Percentiles rank a stretch among this genome's conserved stretches.
phyloP scores from a whole-genome alignment of 1,139 yeast genomes.

The Chernovozyma sophiae-reginae region DNA sequence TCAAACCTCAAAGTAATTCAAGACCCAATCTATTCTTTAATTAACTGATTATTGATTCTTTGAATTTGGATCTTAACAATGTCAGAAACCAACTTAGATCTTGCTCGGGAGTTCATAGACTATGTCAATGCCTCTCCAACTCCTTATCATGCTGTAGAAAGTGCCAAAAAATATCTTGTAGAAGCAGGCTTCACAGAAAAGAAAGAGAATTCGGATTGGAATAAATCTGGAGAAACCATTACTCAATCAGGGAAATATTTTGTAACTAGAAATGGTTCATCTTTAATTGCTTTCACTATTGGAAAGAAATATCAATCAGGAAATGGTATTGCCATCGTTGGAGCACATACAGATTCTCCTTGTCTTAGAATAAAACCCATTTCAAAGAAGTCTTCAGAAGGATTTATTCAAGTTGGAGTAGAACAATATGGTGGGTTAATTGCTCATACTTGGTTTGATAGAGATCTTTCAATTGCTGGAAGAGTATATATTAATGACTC shows the following conservation, averaged over 20 bases:
- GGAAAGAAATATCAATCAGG: constrained; percentile 77
- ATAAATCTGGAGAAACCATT: constrained; percentile 1
- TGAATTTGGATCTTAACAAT: too few relatives aligned
- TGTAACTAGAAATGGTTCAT: constrained; percentile 83
- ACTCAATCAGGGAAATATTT: constrained; percentile 57
- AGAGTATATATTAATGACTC: constrained; percentile 66
- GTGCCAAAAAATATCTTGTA: constrained; percentile 50
- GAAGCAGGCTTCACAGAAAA: constrained; percentile 70
- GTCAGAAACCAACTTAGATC: constrained; percentile 16
- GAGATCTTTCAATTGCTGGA: constrained; percentile 90
- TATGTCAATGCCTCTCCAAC: constrained; percentile 88
- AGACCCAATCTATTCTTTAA: background rate
- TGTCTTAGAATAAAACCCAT: constrained; percentile 87
- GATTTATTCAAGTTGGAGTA: constrained; percentile 86
- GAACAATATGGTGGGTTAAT: constrained; percentile 95
- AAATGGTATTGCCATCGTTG: constrained; percentile 81
- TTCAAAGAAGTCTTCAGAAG: constrained; percentile 66
- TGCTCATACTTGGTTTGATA: constrained; percentile 90
- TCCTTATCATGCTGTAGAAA: constrained; percentile 87
- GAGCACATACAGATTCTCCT: constrained; percentile 97
- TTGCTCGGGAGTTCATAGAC: constrained; percentile 61
- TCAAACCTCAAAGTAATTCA: too few relatives aligned
- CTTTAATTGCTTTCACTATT: constrained; percentile 80
- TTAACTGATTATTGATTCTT: background rate
- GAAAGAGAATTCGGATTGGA: constrained; percentile 74